Base-by-base conservation (phyloP, 2,329 filamentous ascomycete genomes). In the Anisogramma anomala region DNA sequence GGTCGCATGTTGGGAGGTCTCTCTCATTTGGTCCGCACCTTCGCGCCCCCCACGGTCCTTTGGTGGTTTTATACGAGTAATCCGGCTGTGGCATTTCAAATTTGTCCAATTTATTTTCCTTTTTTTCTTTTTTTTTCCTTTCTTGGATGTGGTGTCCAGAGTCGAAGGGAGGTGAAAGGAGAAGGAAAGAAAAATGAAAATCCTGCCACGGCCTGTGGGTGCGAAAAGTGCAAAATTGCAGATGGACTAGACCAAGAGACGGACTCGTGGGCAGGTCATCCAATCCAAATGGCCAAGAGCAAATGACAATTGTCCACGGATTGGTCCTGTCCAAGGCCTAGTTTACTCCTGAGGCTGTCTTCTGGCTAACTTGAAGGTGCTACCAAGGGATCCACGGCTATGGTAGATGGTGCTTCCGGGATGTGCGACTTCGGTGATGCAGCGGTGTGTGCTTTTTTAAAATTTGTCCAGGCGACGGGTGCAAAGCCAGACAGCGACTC, bases 31-130 rank as follows among this genome's bases (percentile, higher is more conserved):
- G 45, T 55, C 59, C 68, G 65, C 66, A 74, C 71, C 69, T 74
- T 47, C 41, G 39, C 34, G 44, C 43, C 26, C 31, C 44, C 44
- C 44, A 47, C 14, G 44, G 41, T 44, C 41, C 44, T 41, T 47
- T 47, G 50, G 67, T 54, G 48, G 57, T 60, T 54, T 63, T 65
- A 58, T 70, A 71, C 48, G 63, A 59, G 61, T 66, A 61, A 40
- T 69, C 64, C 53, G 64, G 61, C 49, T 67, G 65, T 33, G 64
- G 60, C 66, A 69, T 67, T 62, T 57, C 53, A n/a, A n/a, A n/a
- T n/a, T n/a, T n/a, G n/a, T n/a, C n/a, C n/a, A n/a, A n/a, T n/a
- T n/a, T n/a, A n/a, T n/a, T n/a, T n/a, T n/a, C n/a, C n/a, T n/a
- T n/a, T n/a, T n/a, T n/a, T n/a, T n/a, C n/a, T n/a, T n/a, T n/a